Evolutionary conservation across 768 basidiomycete species (phyloP), one percentile per base, ranked within the genome.

Genomic region (Tulasnella sp.): DNA sequence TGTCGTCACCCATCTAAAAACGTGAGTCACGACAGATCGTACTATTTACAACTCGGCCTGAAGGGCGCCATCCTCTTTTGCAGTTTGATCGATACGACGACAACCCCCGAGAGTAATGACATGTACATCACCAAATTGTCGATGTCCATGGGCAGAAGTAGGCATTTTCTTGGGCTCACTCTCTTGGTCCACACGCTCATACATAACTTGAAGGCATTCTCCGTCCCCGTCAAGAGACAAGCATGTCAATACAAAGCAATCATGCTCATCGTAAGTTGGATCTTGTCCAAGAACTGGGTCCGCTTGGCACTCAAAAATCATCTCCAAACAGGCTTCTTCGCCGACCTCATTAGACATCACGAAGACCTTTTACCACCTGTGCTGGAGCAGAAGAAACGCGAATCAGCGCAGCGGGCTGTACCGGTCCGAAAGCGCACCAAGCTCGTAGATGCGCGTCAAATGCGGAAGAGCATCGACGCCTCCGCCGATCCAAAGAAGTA

Each of bases 221-320:
- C 30, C 77, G 92, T 26, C 95, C 95, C 19, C 87, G 83, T 70
- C 67, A 76, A 42, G 93, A 97, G 68, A 84, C 82, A 4, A 81
- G 90, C 58, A 69, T 93, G 24, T 90, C 93, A 2, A 84, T 98
- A 62, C 90, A 95, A 70, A 93, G 93, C 69, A 86, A 91, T 42
- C 85, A 95, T 73, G 83, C 90, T 53, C 79, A 85, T 15, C 72
- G 88, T 86, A 70, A 65, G 81, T 56, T n/a, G 2, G 7, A 38
- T 44, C 1, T n/a, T 43, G 15, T 23, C 26, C 52, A 3, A 23
- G 13, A 50, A 23, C 54, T 41, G 43, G 13, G 5, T 56, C 1
- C 45, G 38, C 5, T n/a, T 59, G 11, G 43, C 10, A 9, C n/a
- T 24, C 24, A 38, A 24, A 43, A 23, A 29, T 21, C 42, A 26